Base-by-base conservation (phyloP, 176 grass and related monocot species). In the Oryza brachyantha region DNA sequence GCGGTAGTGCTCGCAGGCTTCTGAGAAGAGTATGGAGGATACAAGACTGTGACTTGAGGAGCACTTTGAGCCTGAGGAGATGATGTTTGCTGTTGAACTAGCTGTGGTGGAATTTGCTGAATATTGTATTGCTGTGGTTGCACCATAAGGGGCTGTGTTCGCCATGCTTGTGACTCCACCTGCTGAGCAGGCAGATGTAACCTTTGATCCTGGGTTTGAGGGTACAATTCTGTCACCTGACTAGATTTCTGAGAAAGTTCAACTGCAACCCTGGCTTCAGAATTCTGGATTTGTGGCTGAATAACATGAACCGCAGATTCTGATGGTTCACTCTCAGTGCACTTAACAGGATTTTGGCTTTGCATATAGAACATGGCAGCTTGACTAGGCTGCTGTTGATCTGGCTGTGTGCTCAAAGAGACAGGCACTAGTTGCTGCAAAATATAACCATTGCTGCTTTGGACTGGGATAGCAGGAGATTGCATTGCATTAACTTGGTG, bases 21-120 rank as follows among this genome's bases (percentile, higher is more conserved):
- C 54, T 83, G 88, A 90, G 90, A 82, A 13, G 43, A 70, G 54
- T 91, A 95, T 22, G 77, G 62, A 73, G 90, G 91, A 91, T 93
- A 99, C 57, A 89, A 74, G 79, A 84, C 82, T 10, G 89, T 61
- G 38, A 50, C 74, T 75, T 96, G 88, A 87, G 89, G 84, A 79
- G 81, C 86, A 73, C 80, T 86, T 50, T 88, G 90, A 65, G 88
- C 52, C 19, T 91, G 88, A 83, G 91, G 79, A 61, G 84, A 80
- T 0, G 88, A 82, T 25, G 82, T 68, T 58, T 86, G 86, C 62
- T 86, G 88, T 78, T 86, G 86, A 73, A 66, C 66, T 7, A 87
- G 80, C 9, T 89, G 85, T 41, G 45, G 66, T 5, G 52, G 39
- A 70, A 81, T 48, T 64, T 90, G 93, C 63, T 90, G 84, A 70